Evolutionary conservation across 345 rosid genomes (phyloP).

Genomic region (Lepidium didymum): DNA sequence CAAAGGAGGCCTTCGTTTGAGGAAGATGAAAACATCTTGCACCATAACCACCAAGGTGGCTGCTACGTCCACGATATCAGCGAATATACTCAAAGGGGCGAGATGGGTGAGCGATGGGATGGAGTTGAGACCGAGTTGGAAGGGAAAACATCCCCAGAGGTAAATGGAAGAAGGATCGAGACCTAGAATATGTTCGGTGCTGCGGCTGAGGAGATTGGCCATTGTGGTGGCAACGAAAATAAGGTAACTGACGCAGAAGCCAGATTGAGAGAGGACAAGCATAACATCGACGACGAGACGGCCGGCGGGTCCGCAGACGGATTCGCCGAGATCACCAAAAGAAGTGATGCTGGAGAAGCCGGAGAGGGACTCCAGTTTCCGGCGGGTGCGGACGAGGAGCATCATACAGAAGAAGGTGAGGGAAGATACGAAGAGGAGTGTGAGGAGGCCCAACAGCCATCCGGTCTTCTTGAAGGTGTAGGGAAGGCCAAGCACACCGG

Average conservation of each 20-base stretch:
- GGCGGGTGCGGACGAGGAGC: constrained; percentile 60
- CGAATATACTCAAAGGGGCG: constrained; percentile 79
- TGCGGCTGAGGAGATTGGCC: constrained; percentile 35
- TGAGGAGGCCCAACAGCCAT: constrained; percentile 56
- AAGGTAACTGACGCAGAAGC: constrained; percentile 64
- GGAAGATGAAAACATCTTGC: constrained; percentile 41
- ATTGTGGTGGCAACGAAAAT: constrained; percentile 55
- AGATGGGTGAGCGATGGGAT: constrained; percentile 57
- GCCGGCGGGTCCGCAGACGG: constrained; percentile 48
- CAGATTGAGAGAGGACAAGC: constrained; percentile 66
- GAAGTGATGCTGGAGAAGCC: constrained; percentile 55
- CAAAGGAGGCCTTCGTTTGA: constrained; percentile 36
- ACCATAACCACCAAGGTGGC: constrained; percentile 62
- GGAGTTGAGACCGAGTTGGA: constrained; percentile 67
- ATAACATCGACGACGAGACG: constrained; percentile 49
- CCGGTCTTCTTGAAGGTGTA: constrained; percentile 59
- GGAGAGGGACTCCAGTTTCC: constrained; percentile 44
- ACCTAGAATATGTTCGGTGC: constrained; percentile 32
- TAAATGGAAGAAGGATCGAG: constrained; percentile 45
- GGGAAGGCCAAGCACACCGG: constrained; percentile 1
- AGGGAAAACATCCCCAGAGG: constrained; percentile 65
- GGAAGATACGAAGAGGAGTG: constrained; percentile 42
- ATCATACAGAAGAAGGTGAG: constrained; percentile 65
- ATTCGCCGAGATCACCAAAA: constrained; percentile 58
- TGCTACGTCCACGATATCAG: constrained; percentile 63